phyloP scores from a whole-genome alignment of 805 yeast genomes.

The Yamadazyma phyllophila region DNA sequence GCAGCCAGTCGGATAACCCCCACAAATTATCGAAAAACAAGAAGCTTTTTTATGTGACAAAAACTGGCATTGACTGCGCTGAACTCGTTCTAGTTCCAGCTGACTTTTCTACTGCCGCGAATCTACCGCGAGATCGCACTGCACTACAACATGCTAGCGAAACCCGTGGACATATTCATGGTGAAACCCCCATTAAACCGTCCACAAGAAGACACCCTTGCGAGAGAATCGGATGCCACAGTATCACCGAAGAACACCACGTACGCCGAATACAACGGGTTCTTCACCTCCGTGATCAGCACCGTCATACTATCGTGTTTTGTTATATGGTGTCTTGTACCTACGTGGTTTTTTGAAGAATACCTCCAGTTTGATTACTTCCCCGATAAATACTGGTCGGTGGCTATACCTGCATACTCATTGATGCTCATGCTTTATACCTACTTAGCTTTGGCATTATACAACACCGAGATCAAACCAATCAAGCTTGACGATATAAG shows the following conservation, averaged over 20 bases:
- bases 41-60: too few relatives aligned
- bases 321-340: constrained; percentile 73
- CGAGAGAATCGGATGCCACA: constrained; percentile 64
- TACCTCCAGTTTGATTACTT: constrained; percentile 60
- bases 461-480: constrained; percentile 76
- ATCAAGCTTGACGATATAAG: constrained; percentile 55
- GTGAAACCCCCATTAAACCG: background rate
- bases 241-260: constrained; percentile 50
- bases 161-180: constrained; percentile 2
- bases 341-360: constrained; percentile 51
- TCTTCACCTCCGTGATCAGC: constrained; percentile 72
- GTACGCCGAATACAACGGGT: constrained; percentile 82
- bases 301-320: constrained; percentile 55
- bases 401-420: constrained; percentile 70
- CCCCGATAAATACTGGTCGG: constrained; percentile 92
- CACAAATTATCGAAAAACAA: too few relatives aligned
- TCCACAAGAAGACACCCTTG: constrained; percentile 45
- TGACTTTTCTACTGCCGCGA: too few relatives aligned
- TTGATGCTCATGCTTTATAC: constrained; percentile 69
- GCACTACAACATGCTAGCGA: background rate
- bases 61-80: too few relatives aligned
- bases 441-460: constrained; percentile 67
- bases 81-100: too few relatives aligned
- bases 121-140: too few relatives aligned
- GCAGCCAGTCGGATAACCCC: too few relatives aligned